Percentiles rank a stretch among this genome's conserved stretches.
These are phyloP conservation scores for Fusarium sp. DNA, from an alignment of 2,329 filamentous ascomycete genomes.

Conservation along the genomic window DNA sequence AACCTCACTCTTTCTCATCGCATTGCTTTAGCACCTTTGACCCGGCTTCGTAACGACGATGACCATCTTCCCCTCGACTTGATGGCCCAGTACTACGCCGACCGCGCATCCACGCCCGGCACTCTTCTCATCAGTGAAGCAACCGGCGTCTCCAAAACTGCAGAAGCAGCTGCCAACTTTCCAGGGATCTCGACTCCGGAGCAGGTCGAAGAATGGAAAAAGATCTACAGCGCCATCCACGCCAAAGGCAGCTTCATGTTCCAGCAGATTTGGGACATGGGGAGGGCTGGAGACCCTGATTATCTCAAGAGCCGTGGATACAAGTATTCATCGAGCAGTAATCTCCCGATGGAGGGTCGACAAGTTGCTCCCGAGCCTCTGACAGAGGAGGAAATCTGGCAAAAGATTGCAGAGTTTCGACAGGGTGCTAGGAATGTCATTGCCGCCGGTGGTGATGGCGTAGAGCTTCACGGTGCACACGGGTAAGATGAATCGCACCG, in stretches of 20 bases:
- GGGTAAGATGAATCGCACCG: slow-evolving; percentile 50
- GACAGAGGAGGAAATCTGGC: slow-evolving; percentile 71
- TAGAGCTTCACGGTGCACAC: slow-evolving; percentile 68
- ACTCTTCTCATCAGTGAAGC: slow-evolving; percentile 57
- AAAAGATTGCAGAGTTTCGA: slow-evolving; percentile 68
- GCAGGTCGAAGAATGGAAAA: slow-evolving; percentile 69
- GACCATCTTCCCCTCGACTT: slow-evolving; percentile 42
- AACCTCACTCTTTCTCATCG: slow-evolving; percentile 52
- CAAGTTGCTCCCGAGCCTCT: slow-evolving; percentile 47
- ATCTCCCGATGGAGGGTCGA: slow-evolving; percentile 39
- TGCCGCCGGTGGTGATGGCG: slow-evolving; percentile 72
- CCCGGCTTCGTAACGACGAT: slow-evolving; percentile 59
- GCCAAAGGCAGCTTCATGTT: slow-evolving; percentile 68
- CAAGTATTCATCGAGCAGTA: slow-evolving; percentile 43
- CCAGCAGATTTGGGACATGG: slow-evolving; percentile 71
- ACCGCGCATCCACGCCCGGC: slow-evolving; percentile 55
- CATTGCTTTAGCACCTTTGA: slow-evolving; percentile 65
- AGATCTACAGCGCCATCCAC: slow-evolving; percentile 70
- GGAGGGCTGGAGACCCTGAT: slow-evolving; percentile 54
- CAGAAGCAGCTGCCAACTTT: slow-evolving; percentile 48
- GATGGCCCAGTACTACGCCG: slow-evolving; percentile 55
- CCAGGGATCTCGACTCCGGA: slow-evolving; percentile 66
- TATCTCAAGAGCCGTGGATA: slow-evolving; percentile 38
- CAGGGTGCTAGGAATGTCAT: slow-evolving; percentile 65
- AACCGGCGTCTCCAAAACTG: slow-evolving; percentile 52